phyloP scores from a whole-genome alignment of 1,284 basidiomycete genomes.

The Schizophyllum amplum region DNA sequence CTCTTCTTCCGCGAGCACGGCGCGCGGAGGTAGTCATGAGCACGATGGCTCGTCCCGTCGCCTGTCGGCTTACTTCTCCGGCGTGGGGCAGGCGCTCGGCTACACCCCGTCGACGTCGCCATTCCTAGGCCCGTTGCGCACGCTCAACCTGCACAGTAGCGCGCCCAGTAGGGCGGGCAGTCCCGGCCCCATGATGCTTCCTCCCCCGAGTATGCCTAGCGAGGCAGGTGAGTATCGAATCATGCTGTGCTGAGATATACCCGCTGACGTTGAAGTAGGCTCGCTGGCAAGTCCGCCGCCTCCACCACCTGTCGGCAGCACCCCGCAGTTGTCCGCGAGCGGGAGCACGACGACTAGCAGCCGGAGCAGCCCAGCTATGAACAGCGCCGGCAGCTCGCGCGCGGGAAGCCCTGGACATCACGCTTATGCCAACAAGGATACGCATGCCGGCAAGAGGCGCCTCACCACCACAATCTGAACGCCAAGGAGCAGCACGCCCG shows the following conservation, averaged over 20 bases:
- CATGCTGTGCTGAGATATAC: not conserved
- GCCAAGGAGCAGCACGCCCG: slow-evolving; percentile 4
- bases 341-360: slow-evolving; percentile 41
- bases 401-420: not conserved
- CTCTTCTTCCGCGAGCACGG: not conserved
- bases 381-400: slow-evolving; percentile 19
- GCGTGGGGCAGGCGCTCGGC: not conserved
- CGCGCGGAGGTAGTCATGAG: not conserved
- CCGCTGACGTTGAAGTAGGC: slow-evolving; percentile 25
- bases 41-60: not conserved
- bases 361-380: slow-evolving; percentile 45
- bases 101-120: slow-evolving; percentile 61
- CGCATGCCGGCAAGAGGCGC: slow-evolving; percentile 28
- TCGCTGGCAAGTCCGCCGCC: slow-evolving; percentile 28
- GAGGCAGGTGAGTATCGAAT: slow-evolving; percentile 12
- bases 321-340: slow-evolving; percentile 48
- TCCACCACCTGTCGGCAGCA: slow-evolving; percentile 26
- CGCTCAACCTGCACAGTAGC: slow-evolving; percentile 62
- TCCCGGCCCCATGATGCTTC: slow-evolving; percentile 41
- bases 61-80: not conserved
- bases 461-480: slow-evolving; percentile 33
- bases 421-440: not conserved
- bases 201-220: slow-evolving; percentile 21
- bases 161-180: slow-evolving; percentile 60
- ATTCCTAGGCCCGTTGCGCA: slow-evolving; percentile 76